Percentiles rank a stretch among this genome's conserved stretches.
Evolutionary conservation across 1,284 basidiomycete species (phyloP).

Genomic region (Erythrobasidium hasegawianum): DNA sequence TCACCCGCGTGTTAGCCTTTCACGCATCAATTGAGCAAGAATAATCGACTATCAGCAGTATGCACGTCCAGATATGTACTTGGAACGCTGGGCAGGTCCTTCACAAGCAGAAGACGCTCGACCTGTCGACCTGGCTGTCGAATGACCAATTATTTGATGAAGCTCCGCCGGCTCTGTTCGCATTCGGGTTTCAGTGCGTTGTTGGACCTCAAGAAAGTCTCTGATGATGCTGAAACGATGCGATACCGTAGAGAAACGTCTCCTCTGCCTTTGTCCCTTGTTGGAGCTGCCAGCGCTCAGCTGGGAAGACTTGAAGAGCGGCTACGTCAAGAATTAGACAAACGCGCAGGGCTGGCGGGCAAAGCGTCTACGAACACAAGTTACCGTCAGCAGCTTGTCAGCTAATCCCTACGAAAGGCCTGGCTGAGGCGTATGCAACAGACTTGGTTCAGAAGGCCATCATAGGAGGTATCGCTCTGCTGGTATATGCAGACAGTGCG

Average conservation of each 20-base stretch:
- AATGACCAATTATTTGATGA: not conserved
- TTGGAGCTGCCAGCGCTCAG: slow-evolving; percentile 44
- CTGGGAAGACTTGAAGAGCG: slow-evolving; percentile 36
- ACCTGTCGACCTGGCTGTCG: slow-evolving; percentile 18
- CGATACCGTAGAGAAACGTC: slow-evolving; percentile 55
- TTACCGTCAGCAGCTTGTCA: slow-evolving; percentile 44
- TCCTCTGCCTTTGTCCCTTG: slow-evolving; percentile 47
- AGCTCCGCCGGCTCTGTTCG: slow-evolving; percentile 67
- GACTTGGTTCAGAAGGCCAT: slow-evolving; percentile 67
- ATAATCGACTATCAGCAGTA: not conserved
- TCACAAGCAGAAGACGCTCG: not conserved
- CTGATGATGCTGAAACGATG: slow-evolving; percentile 59
- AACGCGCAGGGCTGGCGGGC: slow-evolving; percentile 42
- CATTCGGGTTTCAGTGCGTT: slow-evolving; percentile 81
- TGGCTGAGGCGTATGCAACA: not conserved
- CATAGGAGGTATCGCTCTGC: slow-evolving; percentile 71
- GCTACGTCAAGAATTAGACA: slow-evolving; percentile 34
- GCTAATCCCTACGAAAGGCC: not conserved
- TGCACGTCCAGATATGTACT: slow-evolving; percentile 17
- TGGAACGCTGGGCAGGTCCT: slow-evolving; percentile 28
- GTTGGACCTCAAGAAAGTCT: slow-evolving; percentile 57
- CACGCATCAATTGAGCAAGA: too few relatives aligned
- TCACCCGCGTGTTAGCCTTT: too few relatives aligned
- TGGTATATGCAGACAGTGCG: slow-evolving; percentile 72
- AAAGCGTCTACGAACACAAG: slow-evolving; percentile 60